A percentile compares a stretch with the other conserved stretches of the same genome.
Conservation (phyloP, 1,139 yeast genomes). For the Yamadazyma dendronema region DNA sequence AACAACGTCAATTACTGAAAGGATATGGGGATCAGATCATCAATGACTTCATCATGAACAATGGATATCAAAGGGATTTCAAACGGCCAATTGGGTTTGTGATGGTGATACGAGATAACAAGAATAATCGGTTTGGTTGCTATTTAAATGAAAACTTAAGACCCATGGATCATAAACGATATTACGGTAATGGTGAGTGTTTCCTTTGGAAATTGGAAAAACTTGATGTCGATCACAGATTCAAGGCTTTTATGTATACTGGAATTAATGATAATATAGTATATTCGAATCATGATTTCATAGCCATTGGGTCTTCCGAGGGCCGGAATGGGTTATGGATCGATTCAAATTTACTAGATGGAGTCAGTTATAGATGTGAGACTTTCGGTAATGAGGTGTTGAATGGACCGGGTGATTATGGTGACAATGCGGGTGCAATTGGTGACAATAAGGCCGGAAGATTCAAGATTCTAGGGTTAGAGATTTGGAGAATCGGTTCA, state of each 20-base stretch:
- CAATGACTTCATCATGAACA: constrained; percentile 27
- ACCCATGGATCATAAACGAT: constrained; percentile 68
- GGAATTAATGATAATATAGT: constrained; percentile 85
- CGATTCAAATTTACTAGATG: constrained; percentile 68
- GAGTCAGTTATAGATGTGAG: constrained; percentile 73
- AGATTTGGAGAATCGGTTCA: constrained; percentile 79
- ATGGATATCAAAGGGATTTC: constrained; percentile 17
- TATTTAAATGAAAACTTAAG: constrained; percentile 73
- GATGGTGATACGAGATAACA: constrained; percentile 61
- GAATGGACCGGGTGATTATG: constrained; percentile 27
- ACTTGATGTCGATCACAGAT: constrained; percentile 30
- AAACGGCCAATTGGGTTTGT: constrained; percentile 65
- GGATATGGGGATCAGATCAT: constrained; percentile 43
- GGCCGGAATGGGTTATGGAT: constrained; percentile 94
- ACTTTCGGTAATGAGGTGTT: constrained; percentile 91
- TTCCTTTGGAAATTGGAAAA: constrained; percentile 76
- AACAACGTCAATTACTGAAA: constrained; percentile 18
- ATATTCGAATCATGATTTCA: constrained; percentile 73
- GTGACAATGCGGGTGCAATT: constrained; percentile 2
- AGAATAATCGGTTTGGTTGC: constrained; percentile 74
- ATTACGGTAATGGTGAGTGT: constrained; percentile 94
- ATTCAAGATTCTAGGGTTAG: constrained; percentile 75
- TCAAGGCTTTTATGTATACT: constrained; percentile 85
- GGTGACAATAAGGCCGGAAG: constrained; percentile 30
- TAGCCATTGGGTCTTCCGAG: constrained; percentile 85